Percentiles rank a stretch among this genome's conserved stretches.
phyloP scores from a whole-genome alignment of 2,329 filamentous ascomycete genomes.

The Pestalotiopsis fici region DNA sequence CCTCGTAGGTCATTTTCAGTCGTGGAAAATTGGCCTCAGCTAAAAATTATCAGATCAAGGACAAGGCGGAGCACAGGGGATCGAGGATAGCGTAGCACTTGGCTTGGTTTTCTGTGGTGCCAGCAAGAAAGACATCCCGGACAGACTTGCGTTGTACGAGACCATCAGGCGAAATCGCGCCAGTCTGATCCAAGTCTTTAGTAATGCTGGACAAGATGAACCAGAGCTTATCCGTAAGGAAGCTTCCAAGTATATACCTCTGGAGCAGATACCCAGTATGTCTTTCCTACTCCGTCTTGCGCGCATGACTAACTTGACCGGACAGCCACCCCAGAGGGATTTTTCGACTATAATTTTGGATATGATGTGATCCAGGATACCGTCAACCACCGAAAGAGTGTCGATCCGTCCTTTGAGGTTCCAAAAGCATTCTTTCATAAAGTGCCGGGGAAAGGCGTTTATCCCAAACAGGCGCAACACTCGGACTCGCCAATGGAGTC shows the following conservation, averaged over 20 bases:
- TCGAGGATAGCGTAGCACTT: slow-evolving; percentile 32
- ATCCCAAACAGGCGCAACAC: not conserved
- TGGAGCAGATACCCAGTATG: slow-evolving; percentile 26
- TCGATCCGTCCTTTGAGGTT: slow-evolving; percentile 7
- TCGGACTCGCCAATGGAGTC: not conserved
- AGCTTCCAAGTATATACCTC: slow-evolving; percentile 23
- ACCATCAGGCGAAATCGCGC: slow-evolving; percentile 28
- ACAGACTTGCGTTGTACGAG: slow-evolving; percentile 29
- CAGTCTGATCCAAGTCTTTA: slow-evolving; percentile 32
- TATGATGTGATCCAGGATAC: slow-evolving; percentile 25
- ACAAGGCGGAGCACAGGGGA: slow-evolving; percentile 32
- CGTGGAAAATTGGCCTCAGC: not conserved
- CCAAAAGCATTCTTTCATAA: slow-evolving; percentile 9
- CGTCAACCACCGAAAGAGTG: slow-evolving; percentile 5
- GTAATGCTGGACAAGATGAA: slow-evolving; percentile 33
- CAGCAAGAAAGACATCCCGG: slow-evolving; percentile 14
- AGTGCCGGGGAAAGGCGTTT: not conserved
- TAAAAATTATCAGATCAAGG: slow-evolving; percentile 16
- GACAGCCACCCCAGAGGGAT: slow-evolving; percentile 23
- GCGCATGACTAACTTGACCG: not conserved
- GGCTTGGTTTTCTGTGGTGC: slow-evolving; percentile 28
- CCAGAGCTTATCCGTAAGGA: slow-evolving; percentile 26
- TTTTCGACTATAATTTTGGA: slow-evolving; percentile 26
- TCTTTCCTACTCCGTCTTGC: not conserved
- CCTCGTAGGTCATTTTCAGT: slow-evolving; percentile 15